Percentiles rank a stretch among this genome's conserved stretches.
Conservation (phyloP, 495 filamentous ascomycete species). For the Gamarada debralockiae region DNA sequence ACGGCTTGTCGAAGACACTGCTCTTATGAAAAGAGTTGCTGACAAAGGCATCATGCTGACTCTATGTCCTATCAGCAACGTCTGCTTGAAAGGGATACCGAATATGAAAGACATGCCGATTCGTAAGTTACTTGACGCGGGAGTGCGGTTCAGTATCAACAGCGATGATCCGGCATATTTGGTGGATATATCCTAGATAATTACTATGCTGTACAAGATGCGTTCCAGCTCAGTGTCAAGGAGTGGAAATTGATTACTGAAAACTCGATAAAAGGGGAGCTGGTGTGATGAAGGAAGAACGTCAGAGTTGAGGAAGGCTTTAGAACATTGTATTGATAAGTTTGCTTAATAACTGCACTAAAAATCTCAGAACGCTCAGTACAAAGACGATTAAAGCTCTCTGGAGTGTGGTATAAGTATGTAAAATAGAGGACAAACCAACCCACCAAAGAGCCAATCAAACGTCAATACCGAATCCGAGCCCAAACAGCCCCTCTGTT, state of each 20-base stretch:
- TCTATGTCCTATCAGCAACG: constrained; percentile 69
- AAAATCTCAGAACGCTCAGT: no score
- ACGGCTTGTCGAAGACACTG: constrained; percentile 54
- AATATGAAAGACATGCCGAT: constrained; percentile 57
- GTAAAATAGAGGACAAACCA: no score
- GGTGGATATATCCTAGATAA: constrained; percentile 70
- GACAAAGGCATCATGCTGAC: constrained; percentile 53
- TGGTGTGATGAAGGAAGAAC: constrained; percentile 44
- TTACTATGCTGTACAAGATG: constrained; percentile 69
- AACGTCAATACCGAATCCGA: no score
- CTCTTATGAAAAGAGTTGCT: constrained; percentile 53
- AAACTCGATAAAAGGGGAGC: constrained; percentile 57
- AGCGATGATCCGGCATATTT: constrained; percentile 76
- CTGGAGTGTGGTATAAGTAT: no score
- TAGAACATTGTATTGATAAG: constrained; percentile 20
- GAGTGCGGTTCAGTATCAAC: constrained; percentile 63
- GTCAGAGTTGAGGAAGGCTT: constrained; percentile 31
- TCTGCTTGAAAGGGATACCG: constrained; percentile 53
- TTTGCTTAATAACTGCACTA: neutral
- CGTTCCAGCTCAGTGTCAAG: constrained; percentile 49
- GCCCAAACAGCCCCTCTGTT: no score
- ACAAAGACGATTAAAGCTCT: no score
- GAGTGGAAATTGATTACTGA: constrained; percentile 61
- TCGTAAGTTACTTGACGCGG: constrained; percentile 55
- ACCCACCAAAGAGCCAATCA: no score